Percentiles rank a stretch among this genome's conserved stretches.
Evolutionary conservation across 2,329 filamentous ascomycete genomes (phyloP).

Genomic region (Apiospora marii): DNA sequence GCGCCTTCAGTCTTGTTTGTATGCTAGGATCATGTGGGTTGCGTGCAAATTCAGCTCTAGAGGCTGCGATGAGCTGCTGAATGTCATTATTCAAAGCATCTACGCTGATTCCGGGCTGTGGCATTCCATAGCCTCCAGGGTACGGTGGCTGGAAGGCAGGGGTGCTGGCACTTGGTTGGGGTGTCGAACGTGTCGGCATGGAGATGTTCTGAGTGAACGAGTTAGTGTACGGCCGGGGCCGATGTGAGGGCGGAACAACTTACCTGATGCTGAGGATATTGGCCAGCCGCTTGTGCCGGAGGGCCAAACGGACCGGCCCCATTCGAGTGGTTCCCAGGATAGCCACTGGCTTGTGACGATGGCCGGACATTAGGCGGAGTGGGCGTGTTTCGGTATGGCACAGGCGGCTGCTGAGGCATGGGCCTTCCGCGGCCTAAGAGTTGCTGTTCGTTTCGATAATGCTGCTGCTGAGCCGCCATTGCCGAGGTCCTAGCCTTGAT

Average conservation of each 20-base stretch:
- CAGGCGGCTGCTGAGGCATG: slow-evolving; percentile 52
- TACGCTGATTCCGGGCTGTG: slow-evolving; percentile 64
- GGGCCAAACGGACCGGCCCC: slow-evolving; percentile 18
- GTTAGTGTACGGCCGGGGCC: neutral
- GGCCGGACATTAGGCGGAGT: slow-evolving; percentile 69
- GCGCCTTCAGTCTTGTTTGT: slow-evolving; percentile 81
- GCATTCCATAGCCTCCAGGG: slow-evolving; percentile 48
- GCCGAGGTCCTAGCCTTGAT: slow-evolving; percentile 77
- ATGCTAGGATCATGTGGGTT: slow-evolving; percentile 79
- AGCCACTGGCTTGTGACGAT: slow-evolving; percentile 43
- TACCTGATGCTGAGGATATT: slow-evolving; percentile 45
- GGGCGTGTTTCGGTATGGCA: slow-evolving; percentile 74
- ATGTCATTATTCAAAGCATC: slow-evolving; percentile 85
- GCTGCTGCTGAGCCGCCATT: slow-evolving; percentile 65
- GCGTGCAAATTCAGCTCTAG: slow-evolving; percentile 76
- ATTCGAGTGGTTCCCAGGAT: slow-evolving; percentile 39
- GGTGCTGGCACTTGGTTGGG: slow-evolving; percentile 47
- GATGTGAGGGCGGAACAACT: slow-evolving; percentile 27
- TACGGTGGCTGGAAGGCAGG: slow-evolving; percentile 53
- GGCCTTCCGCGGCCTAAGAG: slow-evolving; percentile 59
- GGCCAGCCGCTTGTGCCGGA: slow-evolving; percentile 27
- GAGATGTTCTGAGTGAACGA: slow-evolving; percentile 27
- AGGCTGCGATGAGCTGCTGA: slow-evolving; percentile 76
- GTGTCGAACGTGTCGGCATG: slow-evolving; percentile 47
- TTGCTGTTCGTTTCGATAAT: slow-evolving; percentile 63